Base-by-base conservation (phyloP, 2,329 filamentous ascomycete genomes). In the Sclerotinia sclerotiorum region DNA sequence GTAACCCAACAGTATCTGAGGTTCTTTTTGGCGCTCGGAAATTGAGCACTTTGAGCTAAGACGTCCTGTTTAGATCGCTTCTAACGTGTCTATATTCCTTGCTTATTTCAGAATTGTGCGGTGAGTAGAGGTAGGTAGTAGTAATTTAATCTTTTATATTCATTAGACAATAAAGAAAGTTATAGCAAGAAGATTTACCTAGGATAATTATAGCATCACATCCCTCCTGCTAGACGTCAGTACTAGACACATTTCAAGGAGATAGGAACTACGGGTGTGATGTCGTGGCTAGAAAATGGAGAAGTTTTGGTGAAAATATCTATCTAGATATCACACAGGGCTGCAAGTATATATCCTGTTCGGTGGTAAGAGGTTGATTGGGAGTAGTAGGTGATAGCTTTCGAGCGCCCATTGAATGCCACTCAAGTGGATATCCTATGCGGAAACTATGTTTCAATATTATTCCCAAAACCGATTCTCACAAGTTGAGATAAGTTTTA, bases 401-500 rank as follows among this genome's bases (percentile, higher is more conserved):
- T 39, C 2, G 21, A 39, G 13, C 29, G 7, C 11, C 7, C 19
- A 21, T 6, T 51, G 8, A 27, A 15, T 62, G n/a, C 21, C 39
- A 21, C 13, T 3, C 0, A 39, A 13, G n/a, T 35, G n/a, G 8
- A 27, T 10, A 51, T 39, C 29, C 11, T 21, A 13, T 62, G 7
- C 2, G 15, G 19, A 21, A 11, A 1, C 1, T 8, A 0, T 10
- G 5, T 51, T 15, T 1, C 15, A 1, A 2, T 42, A 51, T 13
- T 17, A 51, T 13, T 17, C 1, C 1, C 32, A 27, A 49, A 63
- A 21, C 4, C 46, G 39, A 8, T 32, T 21, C 8, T 19, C 24
- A 7, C 0, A 7, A 51, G 0, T 5, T 21, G n/a, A 5, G 13
- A 21, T 35, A 15, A 13, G 5, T 11, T 7, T 10, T 15, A 17